A percentile compares a stretch with the other conserved stretches of the same genome.
Evolutionary conservation across 2,329 filamentous ascomycete species (phyloP).

Genomic region (Aspergillus bombycis): DNA sequence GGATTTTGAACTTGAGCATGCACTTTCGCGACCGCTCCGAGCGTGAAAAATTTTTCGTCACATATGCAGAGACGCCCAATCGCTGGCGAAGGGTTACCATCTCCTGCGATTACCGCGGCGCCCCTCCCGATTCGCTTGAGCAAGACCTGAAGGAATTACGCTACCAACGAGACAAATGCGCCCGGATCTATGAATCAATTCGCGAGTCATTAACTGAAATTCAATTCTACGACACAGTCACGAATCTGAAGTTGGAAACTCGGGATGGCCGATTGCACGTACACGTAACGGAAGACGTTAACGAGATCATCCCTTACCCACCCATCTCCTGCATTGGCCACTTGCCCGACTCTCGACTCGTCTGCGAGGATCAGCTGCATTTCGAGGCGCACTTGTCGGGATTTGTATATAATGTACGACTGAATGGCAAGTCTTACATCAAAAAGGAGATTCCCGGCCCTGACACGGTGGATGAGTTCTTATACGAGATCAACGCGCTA

Average conservation of each 20-base stretch:
- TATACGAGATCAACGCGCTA: constrained; percentile 97
- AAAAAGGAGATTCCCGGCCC: constrained; percentile 98
- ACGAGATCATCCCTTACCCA: constrained; percentile 91
- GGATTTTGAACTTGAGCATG: constrained; percentile 98
- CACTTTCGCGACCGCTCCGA: constrained; percentile 92
- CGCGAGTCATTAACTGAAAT: constrained; percentile 91
- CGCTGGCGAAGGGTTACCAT: constrained; percentile 88
- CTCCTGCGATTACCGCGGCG: constrained; percentile 86
- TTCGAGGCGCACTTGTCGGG: constrained; percentile 95
- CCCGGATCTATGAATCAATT: constrained; percentile 91
- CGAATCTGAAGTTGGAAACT: constrained; percentile 92
- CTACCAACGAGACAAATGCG: constrained; percentile 88
- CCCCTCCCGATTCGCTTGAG: constrained; percentile 80
- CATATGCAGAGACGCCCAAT: constrained; percentile 78
- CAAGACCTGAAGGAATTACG: constrained; percentile 75
- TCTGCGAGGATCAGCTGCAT: constrained; percentile 73
- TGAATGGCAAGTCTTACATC: constrained; percentile 72
- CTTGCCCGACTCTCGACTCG: constrained; percentile 53
- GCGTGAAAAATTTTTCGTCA: constrained; percentile 97
- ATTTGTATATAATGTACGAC: constrained; percentile 91
- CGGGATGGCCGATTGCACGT: constrained; percentile 86
- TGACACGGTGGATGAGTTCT: constrained; percentile 92
- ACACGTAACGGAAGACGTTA: constrained; percentile 95
- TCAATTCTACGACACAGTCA: constrained; percentile 93
- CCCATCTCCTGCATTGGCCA: constrained; percentile 73